Percentiles rank a stretch among this genome's conserved stretches.
Conservation (phyloP, 2,329 filamentous ascomycete species). For the Metarhizium guizhouense region DNA sequence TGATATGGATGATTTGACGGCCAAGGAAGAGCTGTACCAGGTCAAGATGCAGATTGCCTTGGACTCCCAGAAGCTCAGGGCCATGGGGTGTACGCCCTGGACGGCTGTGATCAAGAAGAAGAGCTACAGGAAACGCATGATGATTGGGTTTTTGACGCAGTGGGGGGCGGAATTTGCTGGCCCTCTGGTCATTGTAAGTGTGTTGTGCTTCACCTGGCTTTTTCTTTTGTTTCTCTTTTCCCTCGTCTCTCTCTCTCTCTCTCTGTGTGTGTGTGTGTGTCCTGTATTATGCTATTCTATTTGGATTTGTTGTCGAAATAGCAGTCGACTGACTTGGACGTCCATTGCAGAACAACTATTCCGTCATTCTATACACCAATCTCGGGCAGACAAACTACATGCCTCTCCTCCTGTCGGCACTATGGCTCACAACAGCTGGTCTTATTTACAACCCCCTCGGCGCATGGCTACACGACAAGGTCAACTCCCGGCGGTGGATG, state of each 20-base stretch:
- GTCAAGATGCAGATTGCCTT: too few relatives aligned
- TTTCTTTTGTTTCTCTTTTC: too few relatives aligned
- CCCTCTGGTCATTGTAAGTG: conserved; percentile 38
- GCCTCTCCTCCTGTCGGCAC: conserved; percentile 23
- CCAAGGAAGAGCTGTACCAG: too few relatives aligned
- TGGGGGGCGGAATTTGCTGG: conserved; percentile 44
- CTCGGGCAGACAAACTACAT: conserved; percentile 27
- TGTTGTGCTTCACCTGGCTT: too few relatives aligned
- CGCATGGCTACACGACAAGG: conserved; percentile 37
- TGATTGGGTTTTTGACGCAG: conserved; percentile 41
- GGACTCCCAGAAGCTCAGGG: too few relatives aligned
- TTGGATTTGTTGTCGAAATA: too few relatives aligned
- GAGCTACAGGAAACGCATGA: conserved; percentile 24
- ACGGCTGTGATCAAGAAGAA: too few relatives aligned
- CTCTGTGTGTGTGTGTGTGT: too few relatives aligned
- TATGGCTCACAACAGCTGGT: conserved; percentile 29
- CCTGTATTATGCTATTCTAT: too few relatives aligned
- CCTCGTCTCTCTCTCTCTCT: too few relatives aligned
- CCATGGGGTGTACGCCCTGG: too few relatives aligned
- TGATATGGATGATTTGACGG: too few relatives aligned
- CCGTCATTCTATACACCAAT: conserved; percentile 29
- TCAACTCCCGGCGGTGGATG: conserved; percentile 37
- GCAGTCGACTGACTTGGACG: background rate
- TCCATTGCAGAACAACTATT: conserved; percentile 30
- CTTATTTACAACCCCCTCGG: conserved; percentile 31